phyloP scores from a whole-genome alignment of 371 early-diverging fungal genomes.

The Entomophthora muscae region DNA sequence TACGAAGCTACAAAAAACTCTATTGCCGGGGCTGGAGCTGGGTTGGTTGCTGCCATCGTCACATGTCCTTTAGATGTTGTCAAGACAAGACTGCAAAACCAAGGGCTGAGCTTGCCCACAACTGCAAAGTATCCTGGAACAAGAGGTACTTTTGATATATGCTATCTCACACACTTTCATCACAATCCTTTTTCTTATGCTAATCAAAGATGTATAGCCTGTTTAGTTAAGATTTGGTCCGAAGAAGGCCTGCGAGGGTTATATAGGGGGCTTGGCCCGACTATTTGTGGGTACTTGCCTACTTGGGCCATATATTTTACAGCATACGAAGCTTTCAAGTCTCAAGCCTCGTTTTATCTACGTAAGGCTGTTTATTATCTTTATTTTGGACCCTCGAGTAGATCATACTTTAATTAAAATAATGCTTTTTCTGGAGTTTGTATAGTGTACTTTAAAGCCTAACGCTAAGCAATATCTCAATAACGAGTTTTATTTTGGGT shows the following conservation, averaged over 20 bases:
- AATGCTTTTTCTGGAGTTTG: too few relatives aligned
- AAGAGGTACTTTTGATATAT: not conserved
- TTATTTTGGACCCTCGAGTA: too few relatives aligned
- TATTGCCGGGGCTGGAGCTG: constrained; percentile 73
- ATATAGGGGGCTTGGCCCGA: constrained; percentile 79
- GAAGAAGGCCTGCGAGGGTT: constrained; percentile 80
- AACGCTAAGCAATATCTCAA: too few relatives aligned
- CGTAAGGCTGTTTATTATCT: not conserved
- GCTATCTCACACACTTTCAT: too few relatives aligned
- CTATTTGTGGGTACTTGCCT: constrained; percentile 74
- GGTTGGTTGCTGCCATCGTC: constrained; percentile 58
- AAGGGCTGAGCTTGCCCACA: constrained; percentile 19
- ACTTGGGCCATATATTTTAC: constrained; percentile 86
- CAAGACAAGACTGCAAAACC: constrained; percentile 87
- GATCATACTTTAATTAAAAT: too few relatives aligned
- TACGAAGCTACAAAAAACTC: constrained; percentile 21
- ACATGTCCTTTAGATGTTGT: constrained; percentile 90
- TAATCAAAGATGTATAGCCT: too few relatives aligned
- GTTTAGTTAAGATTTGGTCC: constrained; percentile 49
- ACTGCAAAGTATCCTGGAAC: not conserved
- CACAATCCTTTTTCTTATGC: too few relatives aligned
- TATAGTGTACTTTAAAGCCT: too few relatives aligned
- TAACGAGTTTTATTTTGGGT: too few relatives aligned
- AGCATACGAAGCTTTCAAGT: constrained; percentile 50
- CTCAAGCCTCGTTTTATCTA: not conserved